Conservation (phyloP, 805 yeast genomes). For the Metschnikowia rubicola region DNA sequence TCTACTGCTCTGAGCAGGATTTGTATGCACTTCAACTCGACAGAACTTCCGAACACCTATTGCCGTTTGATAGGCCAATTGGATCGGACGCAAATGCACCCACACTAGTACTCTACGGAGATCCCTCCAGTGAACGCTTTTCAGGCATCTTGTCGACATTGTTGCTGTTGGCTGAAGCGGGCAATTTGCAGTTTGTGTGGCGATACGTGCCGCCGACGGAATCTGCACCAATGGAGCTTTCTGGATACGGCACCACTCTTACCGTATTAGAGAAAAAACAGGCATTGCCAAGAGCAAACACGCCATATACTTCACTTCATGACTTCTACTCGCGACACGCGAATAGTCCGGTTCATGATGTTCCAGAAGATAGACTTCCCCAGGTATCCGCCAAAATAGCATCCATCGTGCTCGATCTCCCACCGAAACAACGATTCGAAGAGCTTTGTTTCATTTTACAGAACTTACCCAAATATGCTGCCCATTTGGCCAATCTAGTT, state of each 20-base stretch:
- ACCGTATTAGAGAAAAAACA: constrained; percentile 6
- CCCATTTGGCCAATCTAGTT: constrained; percentile 4
- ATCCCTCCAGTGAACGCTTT: constrained; percentile 49
- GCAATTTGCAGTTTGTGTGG: constrained; percentile 72
- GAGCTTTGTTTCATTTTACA: constrained; percentile 5
- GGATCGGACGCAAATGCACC: constrained; percentile 52
- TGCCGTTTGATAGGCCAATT: constrained; percentile 61
- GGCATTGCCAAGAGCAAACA: neutral
- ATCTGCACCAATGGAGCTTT: constrained; percentile 16
- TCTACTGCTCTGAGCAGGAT: constrained; percentile 66
- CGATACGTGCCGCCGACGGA: constrained; percentile 56
- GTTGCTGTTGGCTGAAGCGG: constrained; percentile 54
- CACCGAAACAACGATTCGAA: neutral
- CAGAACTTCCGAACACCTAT: constrained; percentile 14
- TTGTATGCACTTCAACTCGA: constrained; percentile 72
- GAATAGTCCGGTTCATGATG: constrained; percentile 2
- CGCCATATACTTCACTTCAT: neutral
- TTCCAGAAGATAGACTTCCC: constrained; percentile 1
- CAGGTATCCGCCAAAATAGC: constrained; percentile 10
- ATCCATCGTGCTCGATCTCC: constrained; percentile 6
- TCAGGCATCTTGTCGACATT: constrained; percentile 56
- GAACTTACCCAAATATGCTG: constrained; percentile 14
- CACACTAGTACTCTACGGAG: constrained; percentile 64
- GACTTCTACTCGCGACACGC: neutral
- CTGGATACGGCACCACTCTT: constrained; percentile 59